Conservation (phyloP, 2,329 filamentous ascomycete species). For the Clarireedia hainanense region DNA sequence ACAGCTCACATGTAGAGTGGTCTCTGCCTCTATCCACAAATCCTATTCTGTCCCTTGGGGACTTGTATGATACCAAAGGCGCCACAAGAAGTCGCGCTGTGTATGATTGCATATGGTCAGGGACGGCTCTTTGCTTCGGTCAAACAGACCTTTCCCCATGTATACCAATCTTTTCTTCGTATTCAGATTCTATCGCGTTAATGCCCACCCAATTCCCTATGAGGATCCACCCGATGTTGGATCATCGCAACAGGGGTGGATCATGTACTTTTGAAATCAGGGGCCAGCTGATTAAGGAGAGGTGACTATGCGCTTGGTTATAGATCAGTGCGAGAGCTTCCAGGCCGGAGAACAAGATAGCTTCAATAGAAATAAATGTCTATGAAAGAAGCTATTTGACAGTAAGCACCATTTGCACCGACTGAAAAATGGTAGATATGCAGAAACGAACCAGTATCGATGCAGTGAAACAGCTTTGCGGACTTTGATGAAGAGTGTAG, state of each 20-base stretch:
- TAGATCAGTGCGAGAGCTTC: neutral
- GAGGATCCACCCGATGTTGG: neutral
- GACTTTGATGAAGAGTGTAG: too few relatives aligned
- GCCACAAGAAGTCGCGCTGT: constrained; percentile 13
- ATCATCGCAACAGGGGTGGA: neutral
- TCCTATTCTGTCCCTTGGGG: constrained; percentile 7
- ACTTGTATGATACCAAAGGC: constrained; percentile 8
- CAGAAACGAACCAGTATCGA: neutral
- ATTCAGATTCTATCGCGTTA: neutral
- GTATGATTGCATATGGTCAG: constrained; percentile 27
- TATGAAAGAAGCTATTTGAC: neutral
- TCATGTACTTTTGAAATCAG: constrained; percentile 3
- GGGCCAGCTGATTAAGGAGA: neutral
- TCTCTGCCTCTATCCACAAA: neutral
- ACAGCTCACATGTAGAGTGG: constrained; percentile 45
- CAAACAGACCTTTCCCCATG: neutral
- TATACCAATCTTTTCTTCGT: constrained; percentile 9
- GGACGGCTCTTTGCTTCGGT: constrained; percentile 15
- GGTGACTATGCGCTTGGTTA: constrained; percentile 1
- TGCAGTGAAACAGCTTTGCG: too few relatives aligned
- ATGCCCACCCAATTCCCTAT: neutral
- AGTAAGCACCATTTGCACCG: neutral
- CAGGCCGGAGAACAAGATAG: neutral
- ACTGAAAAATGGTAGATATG: neutral
- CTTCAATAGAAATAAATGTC: constrained; percentile 7